Evolutionary conservation across 768 basidiomycete genomes (phyloP).

Genomic region (Agaricus blazei): DNA sequence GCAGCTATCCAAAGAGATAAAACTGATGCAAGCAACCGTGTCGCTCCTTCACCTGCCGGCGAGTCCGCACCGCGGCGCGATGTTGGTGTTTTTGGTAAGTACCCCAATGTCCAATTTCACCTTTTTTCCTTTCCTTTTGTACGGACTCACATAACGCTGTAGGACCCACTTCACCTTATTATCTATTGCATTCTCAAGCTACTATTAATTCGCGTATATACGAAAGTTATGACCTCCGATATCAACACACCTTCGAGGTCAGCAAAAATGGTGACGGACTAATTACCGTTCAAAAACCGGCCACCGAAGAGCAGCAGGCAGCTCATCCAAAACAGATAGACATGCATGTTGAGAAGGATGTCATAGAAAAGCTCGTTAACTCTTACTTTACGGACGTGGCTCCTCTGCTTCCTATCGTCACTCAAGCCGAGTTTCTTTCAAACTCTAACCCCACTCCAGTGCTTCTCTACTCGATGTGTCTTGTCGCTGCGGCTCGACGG

Average conservation of each 20-base stretch:
- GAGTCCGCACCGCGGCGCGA: slow-evolving; percentile 49
- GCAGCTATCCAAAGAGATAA: slow-evolving; percentile 26
- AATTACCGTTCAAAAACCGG: slow-evolving; percentile 71
- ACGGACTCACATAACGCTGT: slow-evolving; percentile 38
- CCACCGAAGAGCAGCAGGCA: slow-evolving; percentile 48
- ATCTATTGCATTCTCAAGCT: slow-evolving; percentile 87
- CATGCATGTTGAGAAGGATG: slow-evolving; percentile 69
- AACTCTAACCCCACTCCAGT: slow-evolving; percentile 70
- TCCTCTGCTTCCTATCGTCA: slow-evolving; percentile 86
- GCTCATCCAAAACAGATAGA: slow-evolving; percentile 60
- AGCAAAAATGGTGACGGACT: slow-evolving; percentile 81
- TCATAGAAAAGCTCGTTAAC: slow-evolving; percentile 81
- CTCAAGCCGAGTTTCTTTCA: slow-evolving; percentile 82
- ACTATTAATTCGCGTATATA: slow-evolving; percentile 81
- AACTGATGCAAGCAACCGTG: slow-evolving; percentile 26
- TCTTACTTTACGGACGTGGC: slow-evolving; percentile 88
- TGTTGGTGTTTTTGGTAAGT: slow-evolving; percentile 59
- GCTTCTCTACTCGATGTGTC: slow-evolving; percentile 90
- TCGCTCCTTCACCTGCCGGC: slow-evolving; percentile 25
- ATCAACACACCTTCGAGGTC: slow-evolving; percentile 87
- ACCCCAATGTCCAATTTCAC: slow-evolving; percentile 10
- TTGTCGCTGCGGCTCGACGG: slow-evolving; percentile 82
- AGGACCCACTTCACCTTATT: slow-evolving; percentile 86
- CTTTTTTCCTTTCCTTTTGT: slow-evolving; percentile 21
- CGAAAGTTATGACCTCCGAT: slow-evolving; percentile 81